Evolutionary conservation across 2,329 filamentous ascomycete species (phyloP), one percentile per base, ranked within the genome.

Genomic region (Epichloe coenophiala): DNA sequence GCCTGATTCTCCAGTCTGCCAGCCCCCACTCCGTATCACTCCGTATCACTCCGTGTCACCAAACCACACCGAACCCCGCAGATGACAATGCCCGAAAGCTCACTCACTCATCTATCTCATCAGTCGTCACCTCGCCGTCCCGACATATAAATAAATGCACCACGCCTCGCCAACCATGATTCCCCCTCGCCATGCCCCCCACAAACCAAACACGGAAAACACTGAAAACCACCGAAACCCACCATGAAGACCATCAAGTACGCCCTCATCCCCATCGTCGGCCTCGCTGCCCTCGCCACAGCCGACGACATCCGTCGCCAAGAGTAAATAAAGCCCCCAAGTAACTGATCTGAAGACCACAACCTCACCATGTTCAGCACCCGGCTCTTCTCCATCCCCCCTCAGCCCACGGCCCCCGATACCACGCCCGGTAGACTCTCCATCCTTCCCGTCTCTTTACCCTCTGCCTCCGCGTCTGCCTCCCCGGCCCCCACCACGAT

Each of bases 341-440:
- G 2, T 27, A 27, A 27, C 7, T 27, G 7, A 27, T 27, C 7
- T 3, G 23, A 8, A 27, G 23, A 27, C 7, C 7, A 27, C 23
- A 8, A 27, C 3, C 7, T 9, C 17, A 41, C 7, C 39, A 21
- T 12, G 12, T 13, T 11, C 27, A 49, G 35, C 42, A 46, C 39
- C 37, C 27, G 9, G 7, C 52, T 46, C 21, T 51, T 55, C 48
- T 54, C 54, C 21, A 51, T 49, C 5, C 53, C 53, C 2, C 40
- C 42, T 47, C 47, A 53, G 39, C 51, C 50, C 5, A 50, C 21
- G 9, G 11, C 51, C 2, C 35, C 27, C 33, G 43, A 50, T 9
- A 19, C 45, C 21, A 46, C 45, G 43, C 44, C 43, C 15, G 52
- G 40, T 41, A 15, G 37, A 39, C 27, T 33, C 12, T 49, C 49